Evolutionary conservation across 2,329 filamentous ascomycete species (phyloP).

Genomic region (Colletotrichum melonis): DNA sequence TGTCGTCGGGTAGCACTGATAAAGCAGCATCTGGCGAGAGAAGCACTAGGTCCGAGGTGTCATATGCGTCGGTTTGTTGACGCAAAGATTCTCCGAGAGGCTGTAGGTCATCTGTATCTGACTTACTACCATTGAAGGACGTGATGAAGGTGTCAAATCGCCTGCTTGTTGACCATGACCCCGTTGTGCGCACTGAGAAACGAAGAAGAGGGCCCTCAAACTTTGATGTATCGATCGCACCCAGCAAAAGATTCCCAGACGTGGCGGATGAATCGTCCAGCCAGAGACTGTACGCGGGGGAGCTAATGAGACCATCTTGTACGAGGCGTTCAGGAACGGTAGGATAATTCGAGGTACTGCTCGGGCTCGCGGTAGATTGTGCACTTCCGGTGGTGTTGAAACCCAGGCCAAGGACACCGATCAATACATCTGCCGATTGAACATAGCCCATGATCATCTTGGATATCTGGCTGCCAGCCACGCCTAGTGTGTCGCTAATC

Average conservation of each 20-base stretch:
- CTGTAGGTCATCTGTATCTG: not conserved
- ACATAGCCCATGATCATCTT: slow-evolving; percentile 68
- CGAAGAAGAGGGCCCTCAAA: slow-evolving; percentile 40
- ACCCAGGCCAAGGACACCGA: slow-evolving; percentile 71
- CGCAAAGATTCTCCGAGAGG: not conserved
- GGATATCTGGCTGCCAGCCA: slow-evolving; percentile 58
- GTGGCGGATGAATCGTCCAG: slow-evolving; percentile 45
- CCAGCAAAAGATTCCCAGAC: slow-evolving; percentile 26
- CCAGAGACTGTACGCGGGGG: slow-evolving; percentile 77
- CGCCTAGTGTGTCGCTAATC: slow-evolving; percentile 61
- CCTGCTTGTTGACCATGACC: not conserved
- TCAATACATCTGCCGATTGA: slow-evolving; percentile 56
- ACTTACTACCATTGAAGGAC: slow-evolving; percentile 21
- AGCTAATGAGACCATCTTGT: slow-evolving; percentile 69
- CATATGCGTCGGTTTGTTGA: not conserved
- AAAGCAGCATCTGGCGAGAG: slow-evolving; percentile 11
- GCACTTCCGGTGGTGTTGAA: slow-evolving; percentile 62
- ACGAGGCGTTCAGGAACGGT: slow-evolving; percentile 75
- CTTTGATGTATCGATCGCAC: slow-evolving; percentile 32
- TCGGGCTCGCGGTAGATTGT: slow-evolving; percentile 38
- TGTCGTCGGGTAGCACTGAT: slow-evolving; percentile 37
- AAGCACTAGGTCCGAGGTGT: not conserved
- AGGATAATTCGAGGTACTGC: slow-evolving; percentile 48
- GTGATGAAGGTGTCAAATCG: slow-evolving; percentile 9
- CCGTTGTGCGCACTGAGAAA: not conserved